phyloP scores from a whole-genome alignment of 1,139 yeast genomes.

The Saccharomyces hybrid region DNA sequence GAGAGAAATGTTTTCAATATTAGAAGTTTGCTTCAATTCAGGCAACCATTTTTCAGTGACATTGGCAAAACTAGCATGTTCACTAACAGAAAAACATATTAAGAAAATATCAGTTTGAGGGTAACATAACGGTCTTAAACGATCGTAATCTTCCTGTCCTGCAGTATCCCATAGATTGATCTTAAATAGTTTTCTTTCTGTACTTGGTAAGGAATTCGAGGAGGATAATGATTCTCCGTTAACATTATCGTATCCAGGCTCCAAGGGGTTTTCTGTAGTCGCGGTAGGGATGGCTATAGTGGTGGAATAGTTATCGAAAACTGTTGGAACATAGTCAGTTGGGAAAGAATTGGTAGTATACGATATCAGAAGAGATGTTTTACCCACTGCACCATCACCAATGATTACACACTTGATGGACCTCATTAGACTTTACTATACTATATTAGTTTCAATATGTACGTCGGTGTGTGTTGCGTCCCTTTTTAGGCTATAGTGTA shows the following conservation, averaged over 20 bases:
- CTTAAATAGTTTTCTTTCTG: constrained; percentile 48
- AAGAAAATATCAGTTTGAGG: constrained; percentile 89
- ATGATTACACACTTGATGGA: constrained; percentile 92
- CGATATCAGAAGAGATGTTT: constrained; percentile 78
- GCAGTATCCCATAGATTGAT: constrained; percentile 97
- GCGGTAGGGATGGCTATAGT: constrained; percentile 30
- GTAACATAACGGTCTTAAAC: constrained; percentile 82
- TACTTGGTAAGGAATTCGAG: background rate
- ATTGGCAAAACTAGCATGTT: constrained; percentile 74
- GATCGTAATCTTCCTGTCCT: constrained; percentile 89
- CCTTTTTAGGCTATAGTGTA: background rate
- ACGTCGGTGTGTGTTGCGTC: background rate
- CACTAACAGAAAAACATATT: constrained; percentile 79
- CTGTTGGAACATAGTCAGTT: constrained; percentile 91
- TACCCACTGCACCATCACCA: constrained; percentile 96
- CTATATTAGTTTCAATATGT: background rate
- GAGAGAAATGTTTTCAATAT: constrained; percentile 39
- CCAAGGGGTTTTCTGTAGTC: constrained; percentile 63
- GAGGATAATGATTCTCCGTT: background rate
- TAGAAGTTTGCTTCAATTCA: constrained; percentile 80
- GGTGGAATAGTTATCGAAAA: constrained; percentile 83
- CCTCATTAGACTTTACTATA: constrained; percentile 45
- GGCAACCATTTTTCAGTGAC: constrained; percentile 77
- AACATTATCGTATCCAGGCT: constrained; percentile 77
- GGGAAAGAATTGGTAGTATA: constrained; percentile 94